phyloP scores from a whole-genome alignment of 371 early-diverging fungal genomes.

The Syncephalastrum contaminatum region DNA sequence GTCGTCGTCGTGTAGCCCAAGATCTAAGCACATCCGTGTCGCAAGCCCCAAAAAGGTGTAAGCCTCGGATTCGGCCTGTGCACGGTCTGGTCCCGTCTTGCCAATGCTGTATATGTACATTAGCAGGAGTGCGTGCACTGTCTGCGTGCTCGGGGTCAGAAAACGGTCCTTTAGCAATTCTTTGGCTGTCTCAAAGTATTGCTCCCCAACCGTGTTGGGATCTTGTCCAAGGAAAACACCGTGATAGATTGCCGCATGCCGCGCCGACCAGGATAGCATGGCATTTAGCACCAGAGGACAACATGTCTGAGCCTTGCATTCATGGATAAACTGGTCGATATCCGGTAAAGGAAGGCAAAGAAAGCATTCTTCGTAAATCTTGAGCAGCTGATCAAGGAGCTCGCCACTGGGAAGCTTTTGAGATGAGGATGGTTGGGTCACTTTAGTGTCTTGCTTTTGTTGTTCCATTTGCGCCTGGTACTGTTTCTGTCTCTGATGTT shows the following conservation, averaged over 20 bases:
- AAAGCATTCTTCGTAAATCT: slow-evolving; percentile 28
- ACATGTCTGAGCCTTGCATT: slow-evolving; percentile 8
- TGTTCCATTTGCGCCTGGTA: not conserved
- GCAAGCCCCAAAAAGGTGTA: slow-evolving; percentile 48
- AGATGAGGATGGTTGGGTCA: not conserved
- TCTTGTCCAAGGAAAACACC: slow-evolving; percentile 40
- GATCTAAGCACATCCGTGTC: slow-evolving; percentile 45
- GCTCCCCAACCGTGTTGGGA: slow-evolving; percentile 44
- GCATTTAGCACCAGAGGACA: slow-evolving; percentile 37
- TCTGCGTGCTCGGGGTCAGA: slow-evolving; percentile 33
- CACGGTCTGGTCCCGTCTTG: slow-evolving; percentile 21
- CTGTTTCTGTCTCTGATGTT: not conserved
- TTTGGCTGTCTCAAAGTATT: slow-evolving; percentile 38
- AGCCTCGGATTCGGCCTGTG: slow-evolving; percentile 42
- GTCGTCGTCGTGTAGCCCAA: slow-evolving; percentile 33
- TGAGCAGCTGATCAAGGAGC: slow-evolving; percentile 17
- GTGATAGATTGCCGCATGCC: slow-evolving; percentile 51
- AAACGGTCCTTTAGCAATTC: slow-evolving; percentile 31
- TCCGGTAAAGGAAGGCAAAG: slow-evolving; percentile 28
- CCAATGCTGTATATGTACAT: slow-evolving; percentile 55
- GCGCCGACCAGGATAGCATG: slow-evolving; percentile 45
- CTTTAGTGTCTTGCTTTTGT: slow-evolving; percentile 2
- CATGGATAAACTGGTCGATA: slow-evolving; percentile 15
- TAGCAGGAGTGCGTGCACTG: slow-evolving; percentile 42
- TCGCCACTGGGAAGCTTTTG: slow-evolving; percentile 1